Conservation (phyloP, 2,329 filamentous ascomycete species). For the Xylaria sp. region DNA sequence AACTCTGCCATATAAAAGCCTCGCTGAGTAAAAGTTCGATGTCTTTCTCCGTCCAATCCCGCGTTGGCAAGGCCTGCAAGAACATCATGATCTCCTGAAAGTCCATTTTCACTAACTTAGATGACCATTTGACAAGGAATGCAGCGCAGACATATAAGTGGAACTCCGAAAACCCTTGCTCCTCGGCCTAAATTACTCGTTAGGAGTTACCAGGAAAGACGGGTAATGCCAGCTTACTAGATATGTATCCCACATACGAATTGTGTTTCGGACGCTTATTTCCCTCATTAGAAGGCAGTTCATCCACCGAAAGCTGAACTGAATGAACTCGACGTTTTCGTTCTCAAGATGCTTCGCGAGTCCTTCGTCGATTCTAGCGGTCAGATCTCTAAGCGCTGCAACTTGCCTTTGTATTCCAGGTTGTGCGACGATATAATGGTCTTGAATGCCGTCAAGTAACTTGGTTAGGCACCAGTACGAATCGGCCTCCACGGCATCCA, state of each 20-base stretch:
- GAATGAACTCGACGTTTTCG: conserved; percentile 96
- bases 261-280: conserved; percentile 94
- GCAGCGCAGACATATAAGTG: conserved; percentile 98
- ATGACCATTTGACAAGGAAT: conserved; percentile 98
- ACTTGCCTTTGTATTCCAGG: conserved; percentile 97
- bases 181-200: conserved; percentile 77
- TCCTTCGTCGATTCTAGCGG: conserved; percentile 84
- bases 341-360: conserved; percentile 89
- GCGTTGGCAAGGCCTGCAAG: conserved; percentile 90
- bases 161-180: conserved; percentile 98
- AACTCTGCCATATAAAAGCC: conserved; percentile 97
- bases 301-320: conserved; percentile 99
- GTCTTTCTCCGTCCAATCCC: conserved; percentile 96
- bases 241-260: conserved; percentile 99
- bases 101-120: conserved; percentile 95
- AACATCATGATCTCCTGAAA: conserved; percentile 99
- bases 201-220: conserved; percentile 26
- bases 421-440: conserved; percentile 98
- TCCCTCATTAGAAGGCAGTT: conserved; percentile 98
- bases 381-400: conserved; percentile 86
- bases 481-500: conserved; percentile 97
- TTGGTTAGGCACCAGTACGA: conserved; percentile 99
- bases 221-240: conserved; percentile 69
- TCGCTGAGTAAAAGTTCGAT: conserved; percentile 95
- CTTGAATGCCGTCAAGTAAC: conserved; percentile 96